A percentile compares a stretch with the other conserved stretches of the same genome.
Conservation (phyloP, 345 rosid species). For the Isatis tinctoria region DNA sequence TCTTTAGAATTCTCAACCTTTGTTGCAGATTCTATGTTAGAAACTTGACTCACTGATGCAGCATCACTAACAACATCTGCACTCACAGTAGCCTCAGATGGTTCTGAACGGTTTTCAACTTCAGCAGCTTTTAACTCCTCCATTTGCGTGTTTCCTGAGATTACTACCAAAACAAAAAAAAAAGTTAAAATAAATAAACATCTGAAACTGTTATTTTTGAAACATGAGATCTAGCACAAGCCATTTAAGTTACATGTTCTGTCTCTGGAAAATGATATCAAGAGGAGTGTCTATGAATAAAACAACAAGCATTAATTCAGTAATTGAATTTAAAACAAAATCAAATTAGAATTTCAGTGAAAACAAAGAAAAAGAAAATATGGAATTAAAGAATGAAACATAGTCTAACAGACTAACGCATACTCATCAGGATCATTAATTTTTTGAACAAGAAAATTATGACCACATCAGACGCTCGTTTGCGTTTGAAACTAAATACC, state of each 20-base stretch:
- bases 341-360: neutral
- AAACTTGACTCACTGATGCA: neutral
- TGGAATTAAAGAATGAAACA: neutral
- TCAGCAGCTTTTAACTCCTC: constrained; percentile 39
- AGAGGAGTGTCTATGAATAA: neutral
- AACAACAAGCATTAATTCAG: neutral
- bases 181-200: neutral
- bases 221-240: neutral
- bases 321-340: neutral
- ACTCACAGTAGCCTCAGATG: constrained; percentile 16
- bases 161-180: neutral
- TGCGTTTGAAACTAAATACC: neutral
- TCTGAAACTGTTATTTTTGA: no score
- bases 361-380: neutral
- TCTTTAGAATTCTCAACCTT: constrained; percentile 2
- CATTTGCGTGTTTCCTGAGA: constrained; percentile 39
- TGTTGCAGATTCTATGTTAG: constrained; percentile 5
- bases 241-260: neutral
- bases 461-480: neutral
- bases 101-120: constrained; percentile 19
- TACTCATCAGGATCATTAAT: neutral
- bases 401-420: neutral
- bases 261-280: neutral
- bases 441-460: neutral
- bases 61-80: constrained; percentile 14